A percentile compares a stretch with the other conserved stretches of the same genome.
Conservation (phyloP, 2,329 filamentous ascomycete genomes). For the Pseudocercospora fuligena region DNA sequence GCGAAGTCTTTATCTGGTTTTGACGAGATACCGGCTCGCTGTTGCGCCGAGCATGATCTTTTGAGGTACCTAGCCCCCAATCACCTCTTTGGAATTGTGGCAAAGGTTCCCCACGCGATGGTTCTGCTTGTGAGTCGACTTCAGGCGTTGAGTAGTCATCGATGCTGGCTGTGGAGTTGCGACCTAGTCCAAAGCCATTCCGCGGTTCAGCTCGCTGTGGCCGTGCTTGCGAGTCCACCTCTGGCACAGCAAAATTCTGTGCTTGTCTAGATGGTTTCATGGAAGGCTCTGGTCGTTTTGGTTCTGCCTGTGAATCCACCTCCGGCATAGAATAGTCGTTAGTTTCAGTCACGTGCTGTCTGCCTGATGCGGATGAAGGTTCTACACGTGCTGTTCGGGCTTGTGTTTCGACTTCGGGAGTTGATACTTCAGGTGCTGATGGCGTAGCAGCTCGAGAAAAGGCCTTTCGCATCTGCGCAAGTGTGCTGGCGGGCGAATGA, state of each 20-base stretch:
- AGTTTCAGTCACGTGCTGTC: neutral
- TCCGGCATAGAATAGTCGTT: neutral
- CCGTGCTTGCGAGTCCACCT: neutral
- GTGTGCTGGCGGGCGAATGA: conserved; percentile 4
- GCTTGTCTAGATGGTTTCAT: neutral
- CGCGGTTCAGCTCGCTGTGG: neutral
- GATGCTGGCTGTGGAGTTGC: neutral
- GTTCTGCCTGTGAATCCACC: neutral
- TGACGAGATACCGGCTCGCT: neutral
- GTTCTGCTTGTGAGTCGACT: neutral
- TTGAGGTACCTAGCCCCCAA: neutral
- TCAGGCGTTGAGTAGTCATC: neutral
- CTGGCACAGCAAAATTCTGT: neutral
- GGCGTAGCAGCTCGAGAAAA: neutral
- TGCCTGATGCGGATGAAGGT: neutral
- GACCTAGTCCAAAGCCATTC: neutral
- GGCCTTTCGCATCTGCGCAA: neutral
- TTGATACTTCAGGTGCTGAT: neutral
- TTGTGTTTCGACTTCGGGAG: neutral
- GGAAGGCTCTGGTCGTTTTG: neutral
- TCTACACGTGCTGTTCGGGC: neutral
- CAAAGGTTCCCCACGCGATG: neutral
- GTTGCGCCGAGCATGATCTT: neutral
- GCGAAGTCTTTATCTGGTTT: neutral
- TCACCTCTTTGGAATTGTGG: neutral